These are phyloP conservation scores for Helianthus tuberosus DNA, from an alignment of 129 eudicot species.

Conservation along the genomic window DNA sequence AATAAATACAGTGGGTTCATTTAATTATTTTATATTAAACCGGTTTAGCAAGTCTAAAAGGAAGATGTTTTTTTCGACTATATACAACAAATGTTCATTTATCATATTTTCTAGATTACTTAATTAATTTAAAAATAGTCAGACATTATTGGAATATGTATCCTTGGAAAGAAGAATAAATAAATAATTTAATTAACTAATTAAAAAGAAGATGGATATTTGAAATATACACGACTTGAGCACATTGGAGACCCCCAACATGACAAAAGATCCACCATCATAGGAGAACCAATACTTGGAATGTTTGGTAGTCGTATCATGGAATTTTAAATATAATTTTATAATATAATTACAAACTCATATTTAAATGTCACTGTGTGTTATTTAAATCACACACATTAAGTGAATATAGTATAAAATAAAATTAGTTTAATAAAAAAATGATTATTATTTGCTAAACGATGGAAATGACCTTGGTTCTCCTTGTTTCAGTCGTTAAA, in stretches of 20 bases:
- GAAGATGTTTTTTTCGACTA: too few relatives aligned
- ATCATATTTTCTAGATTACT: too few relatives aligned
- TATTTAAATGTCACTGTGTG: not conserved
- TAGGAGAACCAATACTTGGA: slow-evolving; percentile 32
- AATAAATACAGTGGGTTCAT: too few relatives aligned
- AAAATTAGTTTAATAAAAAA: too few relatives aligned
- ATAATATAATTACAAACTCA: not conserved
- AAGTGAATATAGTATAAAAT: not conserved
- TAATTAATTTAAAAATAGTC: too few relatives aligned
- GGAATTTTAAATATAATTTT: slow-evolving; percentile 17
- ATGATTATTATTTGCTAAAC: too few relatives aligned
- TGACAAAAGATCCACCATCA: slow-evolving; percentile 39
- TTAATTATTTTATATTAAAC: too few relatives aligned
- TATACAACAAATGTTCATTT: too few relatives aligned
- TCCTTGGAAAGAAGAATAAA: not conserved
- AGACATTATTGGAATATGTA: slow-evolving; percentile 13
- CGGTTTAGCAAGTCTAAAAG: too few relatives aligned
- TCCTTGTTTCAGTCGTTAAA: too few relatives aligned
- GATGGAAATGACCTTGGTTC: too few relatives aligned
- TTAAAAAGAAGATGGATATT: slow-evolving; percentile 23
- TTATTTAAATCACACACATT: not conserved
- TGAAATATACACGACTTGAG: slow-evolving; percentile 36
- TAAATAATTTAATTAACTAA: not conserved
- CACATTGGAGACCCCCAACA: slow-evolving; percentile 37
- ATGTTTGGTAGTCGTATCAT: slow-evolving; percentile 34